Evolutionary conservation across 2,329 filamentous ascomycete species (phyloP), one percentile per base, ranked within the genome.

Genomic region (Aspergillus uvarum): DNA sequence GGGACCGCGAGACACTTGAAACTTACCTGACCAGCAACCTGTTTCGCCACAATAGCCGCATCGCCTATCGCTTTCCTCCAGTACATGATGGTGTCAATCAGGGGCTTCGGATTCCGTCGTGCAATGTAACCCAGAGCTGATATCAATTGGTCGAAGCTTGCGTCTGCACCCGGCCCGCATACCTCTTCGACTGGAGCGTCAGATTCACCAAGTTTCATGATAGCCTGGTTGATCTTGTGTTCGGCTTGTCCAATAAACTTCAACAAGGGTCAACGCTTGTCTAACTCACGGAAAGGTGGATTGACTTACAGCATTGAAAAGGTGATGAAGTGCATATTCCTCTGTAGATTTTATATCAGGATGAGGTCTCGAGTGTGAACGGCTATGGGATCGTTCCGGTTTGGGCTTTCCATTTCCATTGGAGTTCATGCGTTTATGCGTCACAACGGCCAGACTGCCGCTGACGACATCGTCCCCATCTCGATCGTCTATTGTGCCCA

Each of bases 61-160:
- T 98, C 94, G 65, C 92, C 96, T 79, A 98, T 98, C 65, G 87
- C 91, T 76, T 97, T 98, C 58, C 95, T 88, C 95, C 95, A 99
- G 32, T 96, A 85, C 91, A 99, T 99, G 75, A 99, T 92, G 21
- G 91, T 93, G 76, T 99, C 95, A 70, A 99, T 97, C 54, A 99
- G 79, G 5, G 92, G 91, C 73, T 96, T 98, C 5, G 96, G 96
- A 72, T 96, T 96, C 66, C 93, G 90, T 60, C 92, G 90, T 56
- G 94, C 92, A 70, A 99, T 96, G 73, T 98, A 94, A 3, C 95
- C 95, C 44, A 99, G 83, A 16, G 96, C 95, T 29, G 89, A 87
- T 65, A 99, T 96, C 69, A 96, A 86, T 77, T 98, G 94, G 75
- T 99, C 95, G 72, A 99, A 99, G 11, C 86, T 87, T 1, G 89